phyloP scores from a whole-genome alignment of 1,284 basidiomycete genomes.

The Cutaneotrichosporon cavernicola region DNA sequence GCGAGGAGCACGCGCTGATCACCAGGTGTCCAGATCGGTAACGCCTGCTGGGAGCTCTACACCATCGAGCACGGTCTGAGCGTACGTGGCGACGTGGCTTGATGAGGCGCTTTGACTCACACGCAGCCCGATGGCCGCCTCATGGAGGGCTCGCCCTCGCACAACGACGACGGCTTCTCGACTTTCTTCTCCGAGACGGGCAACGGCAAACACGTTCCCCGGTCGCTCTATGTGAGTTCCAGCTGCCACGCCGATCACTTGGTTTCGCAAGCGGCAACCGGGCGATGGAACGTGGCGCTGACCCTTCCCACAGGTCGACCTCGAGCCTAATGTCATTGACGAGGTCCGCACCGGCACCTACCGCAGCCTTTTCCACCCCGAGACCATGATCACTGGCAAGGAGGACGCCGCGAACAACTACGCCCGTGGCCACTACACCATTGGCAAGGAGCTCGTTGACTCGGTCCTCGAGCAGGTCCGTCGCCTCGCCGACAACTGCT shows the following conservation, averaged over 20 bases:
- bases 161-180: constrained; percentile 86
- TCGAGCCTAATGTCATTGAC: constrained; percentile 94
- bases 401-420: constrained; percentile 99
- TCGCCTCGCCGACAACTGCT: constrained; percentile 95
- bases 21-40: constrained; percentile 68
- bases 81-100: constrained; percentile 59
- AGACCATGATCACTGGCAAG: constrained; percentile 98
- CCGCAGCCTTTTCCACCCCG: constrained; percentile 95
- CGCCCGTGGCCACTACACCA: constrained; percentile 96
- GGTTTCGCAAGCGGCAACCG: constrained; percentile 4
- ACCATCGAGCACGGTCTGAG: constrained; percentile 96
- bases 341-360: constrained; percentile 94
- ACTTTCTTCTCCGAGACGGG: constrained; percentile 68
- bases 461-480: constrained; percentile 93
- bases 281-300: neutral
- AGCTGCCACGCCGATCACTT: neutral
- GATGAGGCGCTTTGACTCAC: constrained; percentile 22
- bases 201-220: constrained; percentile 93
- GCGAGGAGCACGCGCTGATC: neutral
- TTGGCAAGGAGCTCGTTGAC: constrained; percentile 90
- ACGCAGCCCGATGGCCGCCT: constrained; percentile 85
- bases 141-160: constrained; percentile 68
- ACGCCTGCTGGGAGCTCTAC: constrained; percentile 98
- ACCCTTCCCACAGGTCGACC: constrained; percentile 60
- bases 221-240: constrained; percentile 77